A percentile compares a stretch with the other conserved stretches of the same genome.
Conservation (phyloP, 495 filamentous ascomycete genomes). For the Penicillium soppii region DNA sequence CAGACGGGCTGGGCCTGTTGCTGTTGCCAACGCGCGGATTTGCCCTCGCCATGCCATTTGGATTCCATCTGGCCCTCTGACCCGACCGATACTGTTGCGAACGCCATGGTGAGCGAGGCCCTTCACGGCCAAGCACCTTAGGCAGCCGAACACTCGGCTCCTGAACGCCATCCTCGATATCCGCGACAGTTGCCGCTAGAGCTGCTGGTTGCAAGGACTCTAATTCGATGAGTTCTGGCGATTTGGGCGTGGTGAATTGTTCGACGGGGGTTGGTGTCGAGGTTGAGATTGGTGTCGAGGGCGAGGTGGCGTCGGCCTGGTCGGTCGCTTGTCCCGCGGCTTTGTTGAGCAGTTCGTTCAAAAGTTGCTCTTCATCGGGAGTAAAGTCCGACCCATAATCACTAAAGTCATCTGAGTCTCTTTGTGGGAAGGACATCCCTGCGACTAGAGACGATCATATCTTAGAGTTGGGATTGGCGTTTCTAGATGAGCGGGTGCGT, state of each 20-base stretch:
- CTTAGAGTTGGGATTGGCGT: background rate
- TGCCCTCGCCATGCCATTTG: conserved; percentile 13
- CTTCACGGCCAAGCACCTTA: conserved; percentile 43
- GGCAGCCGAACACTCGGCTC: conserved; percentile 33
- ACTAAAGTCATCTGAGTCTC: conserved; percentile 21
- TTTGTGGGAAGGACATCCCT: conserved; percentile 42
- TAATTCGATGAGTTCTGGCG: conserved; percentile 5
- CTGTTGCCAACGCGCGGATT: conserved; percentile 31
- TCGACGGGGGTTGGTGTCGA: conserved; percentile 7
- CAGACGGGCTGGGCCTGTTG: conserved; percentile 31
- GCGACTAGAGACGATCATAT: conserved; percentile 24
- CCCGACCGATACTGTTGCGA: conserved; percentile 12
- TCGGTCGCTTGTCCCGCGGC: conserved; percentile 28
- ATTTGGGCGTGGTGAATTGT: conserved; percentile 7
- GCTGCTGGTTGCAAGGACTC: conserved; percentile 11
- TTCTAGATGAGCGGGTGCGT: background rate
- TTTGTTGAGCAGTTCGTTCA: conserved; percentile 46
- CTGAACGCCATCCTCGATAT: conserved; percentile 41
- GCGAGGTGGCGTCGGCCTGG: conserved; percentile 12
- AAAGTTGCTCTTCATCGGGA: conserved; percentile 56
- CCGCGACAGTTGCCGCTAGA: conserved; percentile 16
- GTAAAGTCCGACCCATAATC: conserved; percentile 77
- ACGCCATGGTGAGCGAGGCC: conserved; percentile 35
- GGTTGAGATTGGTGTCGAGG: conserved; percentile 10
- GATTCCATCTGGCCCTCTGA: conserved; percentile 3